Conservation (phyloP, 2,329 filamentous ascomycete genomes). For the Aspergillus hortae region DNA sequence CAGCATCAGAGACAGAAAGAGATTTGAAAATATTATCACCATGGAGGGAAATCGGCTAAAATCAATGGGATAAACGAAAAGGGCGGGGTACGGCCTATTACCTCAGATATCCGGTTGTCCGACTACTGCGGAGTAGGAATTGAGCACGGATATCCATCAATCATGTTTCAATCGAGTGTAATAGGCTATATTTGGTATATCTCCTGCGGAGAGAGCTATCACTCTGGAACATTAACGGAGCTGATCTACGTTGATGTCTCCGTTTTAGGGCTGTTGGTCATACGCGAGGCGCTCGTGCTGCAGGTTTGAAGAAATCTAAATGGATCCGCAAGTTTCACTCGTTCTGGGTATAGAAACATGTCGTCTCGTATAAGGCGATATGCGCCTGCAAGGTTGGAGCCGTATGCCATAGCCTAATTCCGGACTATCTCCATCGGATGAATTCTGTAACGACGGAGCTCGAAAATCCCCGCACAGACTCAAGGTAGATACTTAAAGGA, state of each 20-base stretch:
- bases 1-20: background rate
- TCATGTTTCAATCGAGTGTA: background rate
- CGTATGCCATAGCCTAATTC: background rate
- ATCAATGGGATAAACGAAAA: background rate
- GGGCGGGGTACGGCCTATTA: background rate
- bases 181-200: background rate
- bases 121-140: background rate
- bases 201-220: background rate
- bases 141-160: background rate
- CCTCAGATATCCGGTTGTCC: background rate
- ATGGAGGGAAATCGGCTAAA: background rate
- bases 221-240: background rate
- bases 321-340: background rate
- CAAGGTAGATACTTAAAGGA: background rate
- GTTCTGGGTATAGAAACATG: background rate
- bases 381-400: background rate
- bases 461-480: background rate
- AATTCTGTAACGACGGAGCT: background rate
- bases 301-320: background rate
- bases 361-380: background rate
- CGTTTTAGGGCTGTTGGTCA: background rate
- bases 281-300: background rate
- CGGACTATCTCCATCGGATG: background rate
- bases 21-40: background rate
- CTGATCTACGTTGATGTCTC: background rate